Base-by-base conservation (phyloP, 305 asterid species). In the Euphrasia arctica region DNA sequence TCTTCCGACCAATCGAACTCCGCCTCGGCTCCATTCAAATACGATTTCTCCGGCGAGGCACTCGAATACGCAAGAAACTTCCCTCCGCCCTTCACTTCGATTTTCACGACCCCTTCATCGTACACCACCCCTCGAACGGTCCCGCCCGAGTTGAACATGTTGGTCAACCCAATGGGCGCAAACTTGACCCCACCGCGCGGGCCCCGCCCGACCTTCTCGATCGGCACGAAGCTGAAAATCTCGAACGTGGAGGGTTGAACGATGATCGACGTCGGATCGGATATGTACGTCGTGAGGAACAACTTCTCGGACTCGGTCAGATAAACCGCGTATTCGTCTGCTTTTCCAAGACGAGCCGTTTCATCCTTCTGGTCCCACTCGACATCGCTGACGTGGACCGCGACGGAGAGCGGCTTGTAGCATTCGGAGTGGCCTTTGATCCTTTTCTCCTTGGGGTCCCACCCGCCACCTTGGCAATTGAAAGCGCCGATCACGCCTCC, bases 391-490 rank as follows among this genome's bases (percentile, higher is more conserved):
- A 65, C 87, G 4, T 70, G 88, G 32, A 89, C 82, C 0, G 81
- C 67, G 7, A 81, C 81, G 0, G 82, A 14, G 9, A 87, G 68
- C 0, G 89, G 73, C 78, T 79, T 82, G 90, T 87, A 87, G 68
- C 85, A 85, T 0, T 87, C 58, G 0, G 94, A 66, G 72, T 82
- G 79, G 59, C 94, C 94, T 65, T 70, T 89, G 77, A 89, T 83
- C 75, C 91, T 80, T 22, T 70, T 75, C 31, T 82, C 94, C 74
- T 83, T 80, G 1, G 95, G 85, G 72, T 85, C 88, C 97, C 97
- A 87, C 22, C 95, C 95, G 0, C 88, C 94, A 7, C 97, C 97
- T 76, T 89, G 95, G 83, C 97, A 89, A 72, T 89, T 89, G 80
- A 89, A 87, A 2, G 88, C 89, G 8, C 95, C 96, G 13, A 89